Conservation (phyloP, 2,329 filamentous ascomycete species). For the Apiospora marii region DNA sequence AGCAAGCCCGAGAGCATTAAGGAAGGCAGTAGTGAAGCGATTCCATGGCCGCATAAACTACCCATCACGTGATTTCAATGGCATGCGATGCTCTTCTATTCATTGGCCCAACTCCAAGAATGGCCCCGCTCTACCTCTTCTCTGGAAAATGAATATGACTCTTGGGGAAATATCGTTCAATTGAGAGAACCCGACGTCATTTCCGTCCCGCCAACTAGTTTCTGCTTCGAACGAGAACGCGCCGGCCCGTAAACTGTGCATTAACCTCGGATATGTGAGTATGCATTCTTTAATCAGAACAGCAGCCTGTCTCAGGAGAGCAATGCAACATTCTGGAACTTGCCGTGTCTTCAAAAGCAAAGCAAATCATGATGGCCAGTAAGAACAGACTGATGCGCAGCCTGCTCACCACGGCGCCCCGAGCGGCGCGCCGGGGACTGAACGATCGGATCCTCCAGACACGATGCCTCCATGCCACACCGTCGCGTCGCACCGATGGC, state of each 20-base stretch:
- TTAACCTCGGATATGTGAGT: slow-evolving; percentile 16
- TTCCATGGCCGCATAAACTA: not conserved
- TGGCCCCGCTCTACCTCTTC: not conserved
- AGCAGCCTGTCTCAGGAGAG: not conserved
- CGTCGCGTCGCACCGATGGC: slow-evolving; percentile 42
- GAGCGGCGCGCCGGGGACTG: not conserved
- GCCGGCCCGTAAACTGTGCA: not conserved
- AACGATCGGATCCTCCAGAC: not conserved
- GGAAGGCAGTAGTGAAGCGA: too few species aligned
- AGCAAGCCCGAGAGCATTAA: not conserved
- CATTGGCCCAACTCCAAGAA: not conserved
- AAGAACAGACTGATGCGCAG: slow-evolving; percentile 2
- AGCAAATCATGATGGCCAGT: not conserved
- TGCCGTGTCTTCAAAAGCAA: not conserved
- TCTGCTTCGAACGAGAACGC: not conserved
- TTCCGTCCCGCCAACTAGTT: slow-evolving; percentile 6
- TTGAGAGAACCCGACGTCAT: not conserved
- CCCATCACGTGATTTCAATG: not conserved
- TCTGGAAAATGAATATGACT: not conserved
- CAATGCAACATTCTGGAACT: not conserved
- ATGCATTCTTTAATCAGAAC: not conserved
- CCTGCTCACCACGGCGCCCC: not conserved
- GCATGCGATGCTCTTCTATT: not conserved
- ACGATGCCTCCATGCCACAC: slow-evolving; percentile 37
- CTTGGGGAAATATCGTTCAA: not conserved